phyloP scores from a whole-genome alignment of 441 rosid genomes.

The Rhodomyrtus psidioides region DNA sequence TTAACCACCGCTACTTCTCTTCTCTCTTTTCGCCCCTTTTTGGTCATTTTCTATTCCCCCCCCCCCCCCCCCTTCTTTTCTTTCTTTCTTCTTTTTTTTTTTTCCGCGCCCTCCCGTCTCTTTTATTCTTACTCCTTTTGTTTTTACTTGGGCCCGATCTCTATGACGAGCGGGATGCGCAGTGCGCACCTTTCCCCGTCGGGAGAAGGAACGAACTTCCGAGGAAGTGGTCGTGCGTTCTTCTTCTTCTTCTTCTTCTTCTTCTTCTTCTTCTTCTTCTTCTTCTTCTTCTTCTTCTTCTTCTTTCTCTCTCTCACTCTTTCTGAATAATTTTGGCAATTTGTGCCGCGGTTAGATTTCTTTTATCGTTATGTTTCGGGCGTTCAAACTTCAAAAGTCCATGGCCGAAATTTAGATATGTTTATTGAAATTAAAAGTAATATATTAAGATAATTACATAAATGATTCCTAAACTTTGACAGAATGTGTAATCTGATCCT shows the following conservation, averaged over 20 bases:
- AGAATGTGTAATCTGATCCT: no score
- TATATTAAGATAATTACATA: no score
- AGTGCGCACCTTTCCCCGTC: not conserved
- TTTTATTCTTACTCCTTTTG: not conserved
- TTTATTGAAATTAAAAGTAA: no score
- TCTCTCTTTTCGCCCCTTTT: not conserved
- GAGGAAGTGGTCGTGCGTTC: not conserved
- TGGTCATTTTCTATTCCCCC: rapidly evolving
- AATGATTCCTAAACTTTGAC: no score
- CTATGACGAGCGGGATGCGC: not conserved
- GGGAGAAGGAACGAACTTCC: not conserved
- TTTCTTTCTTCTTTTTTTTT: not conserved
- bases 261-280: no score
- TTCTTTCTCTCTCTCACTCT: not conserved
- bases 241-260: not conserved
- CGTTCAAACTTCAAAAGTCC: no score
- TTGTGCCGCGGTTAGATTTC: not conserved
- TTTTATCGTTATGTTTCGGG: not conserved
- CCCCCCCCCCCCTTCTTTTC: not conserved
- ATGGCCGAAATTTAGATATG: no score
- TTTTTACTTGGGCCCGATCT: not conserved
- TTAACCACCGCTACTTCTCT: not conserved
- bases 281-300: no score
- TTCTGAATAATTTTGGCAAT: not conserved
- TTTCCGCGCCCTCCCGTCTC: not conserved